Evolutionary conservation across 441 rosid genomes (phyloP).

Genomic region (Mallotus japonicus): DNA sequence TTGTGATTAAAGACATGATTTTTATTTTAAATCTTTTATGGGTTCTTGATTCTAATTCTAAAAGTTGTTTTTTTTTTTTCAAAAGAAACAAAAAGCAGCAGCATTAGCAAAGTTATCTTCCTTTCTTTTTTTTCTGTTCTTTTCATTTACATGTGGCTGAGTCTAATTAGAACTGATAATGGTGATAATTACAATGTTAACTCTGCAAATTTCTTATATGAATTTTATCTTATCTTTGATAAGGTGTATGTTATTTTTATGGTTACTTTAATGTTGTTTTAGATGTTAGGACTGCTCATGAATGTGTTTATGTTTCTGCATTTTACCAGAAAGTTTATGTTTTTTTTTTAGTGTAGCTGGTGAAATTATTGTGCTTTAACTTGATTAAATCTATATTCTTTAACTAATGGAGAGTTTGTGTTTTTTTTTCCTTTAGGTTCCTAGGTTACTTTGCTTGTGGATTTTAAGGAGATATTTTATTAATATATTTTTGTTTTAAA

Average conservation of each 20-base stretch:
- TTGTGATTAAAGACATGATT: background rate
- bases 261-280: background rate
- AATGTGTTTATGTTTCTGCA: background rate
- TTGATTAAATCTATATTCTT: background rate
- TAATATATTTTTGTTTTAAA: too few species aligned
- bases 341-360: background rate
- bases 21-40: background rate
- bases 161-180: background rate
- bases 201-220: too few species aligned
- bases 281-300: background rate
- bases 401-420: background rate
- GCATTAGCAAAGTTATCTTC: background rate
- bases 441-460: conserved; percentile 28
- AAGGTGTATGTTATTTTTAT: background rate
- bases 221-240: background rate
- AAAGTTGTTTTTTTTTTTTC: background rate
- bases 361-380: background rate
- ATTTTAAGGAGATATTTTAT: too few species aligned
- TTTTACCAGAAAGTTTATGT: background rate
- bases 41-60: background rate
- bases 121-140: background rate
- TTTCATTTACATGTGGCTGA: background rate
- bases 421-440: conserved; percentile 28
- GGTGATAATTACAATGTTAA: background rate
- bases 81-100: background rate